Base-by-base conservation (phyloP, 2,329 filamentous ascomycete genomes). In the Alternaria angustiovoidea region DNA sequence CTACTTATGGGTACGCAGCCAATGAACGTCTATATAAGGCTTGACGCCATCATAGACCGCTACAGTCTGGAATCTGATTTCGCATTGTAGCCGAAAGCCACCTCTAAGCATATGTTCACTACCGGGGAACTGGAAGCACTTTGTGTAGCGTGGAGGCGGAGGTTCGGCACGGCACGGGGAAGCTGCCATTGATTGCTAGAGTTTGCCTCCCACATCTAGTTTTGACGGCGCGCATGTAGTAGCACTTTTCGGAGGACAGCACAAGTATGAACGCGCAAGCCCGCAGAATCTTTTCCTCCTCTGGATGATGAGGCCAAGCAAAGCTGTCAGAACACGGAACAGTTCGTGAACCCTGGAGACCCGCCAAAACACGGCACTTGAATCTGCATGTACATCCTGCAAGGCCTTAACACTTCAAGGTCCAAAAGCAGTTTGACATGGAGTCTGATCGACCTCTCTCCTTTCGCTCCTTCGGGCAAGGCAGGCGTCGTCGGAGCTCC, bases 121-220 rank as follows among this genome's bases (percentile, higher is more conserved):
- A 16, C 14, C 28, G 49, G 59, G 44, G 26, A 58, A 39, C 36
- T 28, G 38, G 30, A 22, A 26, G n/a, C 18, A 49, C 26, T 9
- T 48, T 46, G 22, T 16, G 38, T 32, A 30, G 59, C 44, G 49
- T 24, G 39, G 16, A 49, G 34, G 42, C 43, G 26, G 38, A 44
- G 24, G 32, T 32, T 58, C 54, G 43, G 54, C 26, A 61, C 49
- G 54, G 59, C n/a, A 49, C 49, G 51, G 55, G 32, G 54, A 38
- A 20, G 28, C 26, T 51, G 30, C 32, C 42, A 24, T 7, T 11
- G 20, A 42, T 20, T 42, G 39, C 39, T 52, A 43, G 36, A 46
- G 39, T 49, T 38, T 49, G 46, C 20, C 22, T 4, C 9, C 28
- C 20, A 49, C 20, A 16, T 24, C 32, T n/a, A 24, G 46, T 49